Percentiles rank a stretch among this genome's conserved stretches.
phyloP scores from a whole-genome alignment of 495 filamentous ascomycete genomes.

The Pseudomonodictys pantanalensis region DNA sequence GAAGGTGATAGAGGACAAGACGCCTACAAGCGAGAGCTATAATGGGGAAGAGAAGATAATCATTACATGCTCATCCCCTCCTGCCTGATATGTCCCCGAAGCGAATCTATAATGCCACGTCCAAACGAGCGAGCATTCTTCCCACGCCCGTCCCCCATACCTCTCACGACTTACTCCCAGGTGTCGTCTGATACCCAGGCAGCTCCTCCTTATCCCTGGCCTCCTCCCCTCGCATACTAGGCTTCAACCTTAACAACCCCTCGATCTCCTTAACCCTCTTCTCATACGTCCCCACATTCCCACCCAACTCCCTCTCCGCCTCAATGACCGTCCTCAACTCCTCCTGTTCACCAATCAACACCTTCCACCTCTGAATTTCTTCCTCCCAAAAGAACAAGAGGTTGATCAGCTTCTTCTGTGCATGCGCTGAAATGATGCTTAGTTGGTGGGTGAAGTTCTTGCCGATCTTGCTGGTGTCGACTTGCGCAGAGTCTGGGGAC shows the following conservation, averaged over 20 bases:
- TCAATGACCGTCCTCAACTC: slow-evolving; percentile 27
- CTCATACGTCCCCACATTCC: slow-evolving; percentile 1
- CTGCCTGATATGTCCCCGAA: no score
- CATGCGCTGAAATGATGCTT: slow-evolving; percentile 30
- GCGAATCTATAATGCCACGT: no score
- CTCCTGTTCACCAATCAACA: slow-evolving; percentile 34
- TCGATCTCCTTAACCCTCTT: slow-evolving; percentile 9
- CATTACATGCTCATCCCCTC: no score
- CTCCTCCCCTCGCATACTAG: slow-evolving; percentile 8
- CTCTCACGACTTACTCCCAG: not conserved
- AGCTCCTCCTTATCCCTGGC: not conserved
- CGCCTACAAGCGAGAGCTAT: no score
- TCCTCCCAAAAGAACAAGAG: slow-evolving; percentile 43
- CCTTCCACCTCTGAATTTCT: slow-evolving; percentile 35
- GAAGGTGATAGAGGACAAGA: no score
- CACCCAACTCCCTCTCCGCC: not conserved
- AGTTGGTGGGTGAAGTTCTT: slow-evolving; percentile 34
- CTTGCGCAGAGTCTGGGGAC: slow-evolving; percentile 4
- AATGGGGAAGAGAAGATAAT: no score
- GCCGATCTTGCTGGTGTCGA: slow-evolving; percentile 32
- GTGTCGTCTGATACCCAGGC: not conserved
- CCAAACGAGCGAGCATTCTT: no score
- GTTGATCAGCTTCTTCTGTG: slow-evolving; percentile 37
- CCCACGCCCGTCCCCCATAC: no score
- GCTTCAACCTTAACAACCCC: slow-evolving; percentile 20